Conservation (phyloP, 768 basidiomycete genomes). For the Rubroboletus pulcherrimus region DNA sequence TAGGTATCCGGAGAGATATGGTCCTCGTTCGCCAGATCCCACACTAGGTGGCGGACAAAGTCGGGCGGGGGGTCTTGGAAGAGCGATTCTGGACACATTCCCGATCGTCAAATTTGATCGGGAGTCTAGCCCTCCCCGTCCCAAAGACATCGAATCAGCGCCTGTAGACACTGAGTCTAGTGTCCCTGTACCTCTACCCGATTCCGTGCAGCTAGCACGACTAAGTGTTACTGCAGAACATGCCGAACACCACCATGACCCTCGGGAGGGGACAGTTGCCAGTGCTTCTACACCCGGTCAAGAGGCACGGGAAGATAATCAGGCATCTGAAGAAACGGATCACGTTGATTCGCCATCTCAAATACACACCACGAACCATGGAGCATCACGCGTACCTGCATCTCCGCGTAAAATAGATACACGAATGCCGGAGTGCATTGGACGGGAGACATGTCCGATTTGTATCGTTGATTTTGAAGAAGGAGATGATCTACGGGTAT, state of each 20-base stretch:
- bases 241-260: not conserved
- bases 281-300: not conserved
- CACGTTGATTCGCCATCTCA: conserved; percentile 1
- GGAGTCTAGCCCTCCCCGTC: conserved; percentile 4
- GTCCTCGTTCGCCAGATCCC: conserved; percentile 52
- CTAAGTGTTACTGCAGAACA: not conserved
- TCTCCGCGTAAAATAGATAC: conserved; percentile 31
- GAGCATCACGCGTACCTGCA: not conserved
- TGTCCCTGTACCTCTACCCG: not conserved
- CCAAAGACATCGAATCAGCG: conserved; percentile 34
- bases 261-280: not conserved
- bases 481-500: conserved; percentile 84
- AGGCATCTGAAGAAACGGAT: conserved; percentile 2
- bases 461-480: conserved; percentile 93
- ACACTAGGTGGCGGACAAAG: conserved; percentile 44
- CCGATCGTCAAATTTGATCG: conserved; percentile 81
- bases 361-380: not conserved
- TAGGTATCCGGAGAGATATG: conserved; percentile 89
- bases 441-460: conserved; percentile 88
- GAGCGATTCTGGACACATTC: conserved; percentile 95
- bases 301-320: conserved; percentile 1
- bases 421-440: conserved; percentile 61
- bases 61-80: conserved; percentile 79
- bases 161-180: not conserved
- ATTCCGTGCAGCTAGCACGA: conserved; percentile 12